Base-by-base conservation (phyloP, 805 yeast genomes). In the Brettanomyces naardenensis region DNA sequence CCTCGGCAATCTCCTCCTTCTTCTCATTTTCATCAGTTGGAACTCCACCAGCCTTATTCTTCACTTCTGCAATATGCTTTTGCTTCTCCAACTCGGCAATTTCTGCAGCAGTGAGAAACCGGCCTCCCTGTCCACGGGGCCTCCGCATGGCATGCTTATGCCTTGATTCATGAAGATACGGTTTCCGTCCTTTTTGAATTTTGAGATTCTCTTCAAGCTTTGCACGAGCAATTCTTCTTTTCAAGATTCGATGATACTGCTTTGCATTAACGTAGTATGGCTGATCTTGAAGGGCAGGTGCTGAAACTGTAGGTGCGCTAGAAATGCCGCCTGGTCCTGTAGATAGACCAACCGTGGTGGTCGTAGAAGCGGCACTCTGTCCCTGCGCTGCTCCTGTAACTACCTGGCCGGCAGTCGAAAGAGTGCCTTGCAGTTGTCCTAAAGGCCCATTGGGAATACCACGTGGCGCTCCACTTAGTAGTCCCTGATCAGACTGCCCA, bases 141-240 rank as follows among this genome's bases (percentile, higher is more conserved):
- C 99, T 75, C 56, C 97, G 74, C 98, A 92, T 92, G 3, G 99
- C 99, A 59, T 92, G 99, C 58, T 92, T 90, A 59, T 92, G 99
- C 51, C 99, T 73, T 15, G 96, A 86, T 61, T 92, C 98, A 56
- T 92, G 99, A 35, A 92, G 61, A 59, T 94, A 90, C 10, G 97
- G 97, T 56, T 82, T 81, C 51, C 97, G 75, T 14, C 94, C 94
- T 45, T 95, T 73, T 14, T 92, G 89, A 4, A 84, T 84, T 53
- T 86, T 82, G 45, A 90, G 69, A 31, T 78, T 75, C 54, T 92
- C 97, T 54, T 92, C 97, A 28, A 92, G 69, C 58, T 80, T 83
- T 5, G 97, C 97, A 37, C 98, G 69, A 0, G 98, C 97, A 31
- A 88, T 73, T 49, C 99, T 74, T 53, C 99, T 72, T 58, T 92